Percentiles rank a stretch among this genome's conserved stretches.
phyloP scores from a whole-genome alignment of 352 stramenopile genomes.

The Aphanomyces astaci region DNA sequence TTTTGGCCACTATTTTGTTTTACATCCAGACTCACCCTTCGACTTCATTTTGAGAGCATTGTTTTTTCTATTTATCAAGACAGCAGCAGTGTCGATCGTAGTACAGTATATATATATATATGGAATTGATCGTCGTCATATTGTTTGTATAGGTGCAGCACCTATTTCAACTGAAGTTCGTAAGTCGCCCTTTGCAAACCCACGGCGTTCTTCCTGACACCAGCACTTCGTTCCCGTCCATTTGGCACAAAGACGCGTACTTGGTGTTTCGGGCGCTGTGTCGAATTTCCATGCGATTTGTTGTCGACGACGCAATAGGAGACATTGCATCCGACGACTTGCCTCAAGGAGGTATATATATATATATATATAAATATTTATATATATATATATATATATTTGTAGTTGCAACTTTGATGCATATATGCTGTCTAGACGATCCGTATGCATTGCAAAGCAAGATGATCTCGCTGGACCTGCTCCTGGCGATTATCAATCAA shows the following conservation, averaged over 20 bases:
- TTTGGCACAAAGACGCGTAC: conserved; percentile 97
- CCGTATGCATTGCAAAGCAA: conserved; percentile 94
- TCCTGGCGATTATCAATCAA: conserved; percentile 95
- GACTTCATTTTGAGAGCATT: too few relatives aligned
- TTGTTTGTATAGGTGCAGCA: too few relatives aligned
- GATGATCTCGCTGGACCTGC: conserved; percentile 94
- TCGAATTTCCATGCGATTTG: conserved; percentile 83
- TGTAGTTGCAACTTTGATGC: not conserved
- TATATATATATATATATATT: too few relatives aligned
- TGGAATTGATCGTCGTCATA: too few relatives aligned
- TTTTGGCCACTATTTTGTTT: too few relatives aligned
- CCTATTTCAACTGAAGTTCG: not conserved
- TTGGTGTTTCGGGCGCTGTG: conserved; percentile 97
- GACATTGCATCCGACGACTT: not conserved
- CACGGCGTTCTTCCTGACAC: not conserved
- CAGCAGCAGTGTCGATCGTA: too few relatives aligned
- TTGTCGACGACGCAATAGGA: conserved; percentile 79
- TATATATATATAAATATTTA: too few relatives aligned
- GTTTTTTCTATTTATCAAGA: too few relatives aligned
- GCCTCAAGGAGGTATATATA: conserved; percentile 6
- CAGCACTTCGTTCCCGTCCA: conserved; percentile 88
- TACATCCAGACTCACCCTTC: too few relatives aligned
- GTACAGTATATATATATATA: too few relatives aligned
- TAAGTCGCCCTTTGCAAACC: not conserved
- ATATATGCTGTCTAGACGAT: conserved; percentile 43